Percentiles rank a stretch among this genome's conserved stretches.
Evolutionary conservation across 352 stramenopile genomes (phyloP).

Genomic region (Pythium aphanidermatum): DNA sequence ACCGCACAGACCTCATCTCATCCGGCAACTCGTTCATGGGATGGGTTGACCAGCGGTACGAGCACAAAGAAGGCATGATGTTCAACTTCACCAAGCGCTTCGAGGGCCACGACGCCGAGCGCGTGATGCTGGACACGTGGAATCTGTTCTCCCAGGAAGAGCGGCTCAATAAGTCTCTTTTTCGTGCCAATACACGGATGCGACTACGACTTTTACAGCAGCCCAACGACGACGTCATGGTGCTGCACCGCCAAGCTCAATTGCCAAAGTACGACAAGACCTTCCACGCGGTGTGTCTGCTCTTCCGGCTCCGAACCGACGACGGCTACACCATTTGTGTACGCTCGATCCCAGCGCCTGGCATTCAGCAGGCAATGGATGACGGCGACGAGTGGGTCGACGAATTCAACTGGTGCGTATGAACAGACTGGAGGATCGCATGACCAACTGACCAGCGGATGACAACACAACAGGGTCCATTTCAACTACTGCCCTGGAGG

Average conservation of each 20-base stretch:
- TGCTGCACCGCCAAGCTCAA: constrained; percentile 45
- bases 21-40: constrained; percentile 44
- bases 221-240: constrained; percentile 37
- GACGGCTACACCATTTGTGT: constrained; percentile 54
- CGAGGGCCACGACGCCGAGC: constrained; percentile 25
- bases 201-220: constrained; percentile 41
- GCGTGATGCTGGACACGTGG: constrained; percentile 44
- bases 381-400: constrained; percentile 45
- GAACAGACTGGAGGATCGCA: too few species aligned
- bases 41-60: constrained; percentile 37
- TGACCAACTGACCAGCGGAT: too few species aligned
- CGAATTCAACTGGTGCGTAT: constrained; percentile 53
- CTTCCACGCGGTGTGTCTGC: constrained; percentile 60
- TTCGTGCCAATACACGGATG: constrained; percentile 27
- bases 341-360: constrained; percentile 44
- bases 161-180: constrained; percentile 33
- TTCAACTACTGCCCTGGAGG: constrained; percentile 25
- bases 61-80: constrained; percentile 44
- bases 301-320: constrained; percentile 55
- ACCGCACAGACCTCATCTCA: constrained; percentile 30
- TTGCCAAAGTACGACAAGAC: constrained; percentile 28
- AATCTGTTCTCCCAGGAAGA: constrained; percentile 31
- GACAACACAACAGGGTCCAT: too few species aligned
- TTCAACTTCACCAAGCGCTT: constrained; percentile 63
- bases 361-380: constrained; percentile 39